Evolutionary conservation across 345 rosid species (phyloP).

Genomic region (Syzygium grande): DNA sequence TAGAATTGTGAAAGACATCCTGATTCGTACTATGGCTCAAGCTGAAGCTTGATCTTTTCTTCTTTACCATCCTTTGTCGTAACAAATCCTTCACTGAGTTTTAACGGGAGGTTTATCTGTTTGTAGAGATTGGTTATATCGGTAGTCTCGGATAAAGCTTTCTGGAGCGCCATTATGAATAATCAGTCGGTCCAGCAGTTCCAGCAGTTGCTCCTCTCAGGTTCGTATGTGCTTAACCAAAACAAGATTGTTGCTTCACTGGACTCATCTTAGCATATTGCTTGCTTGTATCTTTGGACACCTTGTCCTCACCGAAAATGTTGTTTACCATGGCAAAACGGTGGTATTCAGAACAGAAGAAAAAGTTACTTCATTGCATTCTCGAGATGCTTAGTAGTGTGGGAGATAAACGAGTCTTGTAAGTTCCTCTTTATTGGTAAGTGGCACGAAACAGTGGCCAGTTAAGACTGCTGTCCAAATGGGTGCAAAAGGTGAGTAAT

Average conservation of each 20-base stretch:
- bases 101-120: neutral
- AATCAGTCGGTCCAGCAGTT: constrained; percentile 31
- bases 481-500: neutral
- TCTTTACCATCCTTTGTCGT: neutral
- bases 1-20: neutral
- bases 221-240: constrained; percentile 1
- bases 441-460: neutral
- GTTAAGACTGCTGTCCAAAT: neutral
- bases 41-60: neutral
- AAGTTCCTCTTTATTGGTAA: neutral
- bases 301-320: neutral
- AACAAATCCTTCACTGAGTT: neutral
- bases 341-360: neutral
- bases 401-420: neutral
- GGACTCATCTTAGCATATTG: neutral
- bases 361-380: neutral
- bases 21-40: neutral
- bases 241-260: neutral
- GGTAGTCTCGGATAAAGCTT: constrained; percentile 29
- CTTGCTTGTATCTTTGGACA: neutral
- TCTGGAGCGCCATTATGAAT: constrained; percentile 45
- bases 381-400: neutral
- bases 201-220: constrained; percentile 8
- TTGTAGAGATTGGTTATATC: constrained; percentile 35
- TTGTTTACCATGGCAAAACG: neutral